phyloP scores from a whole-genome alignment of 2,329 filamentous ascomycete genomes.

The Diaporthe citrichinensis region DNA sequence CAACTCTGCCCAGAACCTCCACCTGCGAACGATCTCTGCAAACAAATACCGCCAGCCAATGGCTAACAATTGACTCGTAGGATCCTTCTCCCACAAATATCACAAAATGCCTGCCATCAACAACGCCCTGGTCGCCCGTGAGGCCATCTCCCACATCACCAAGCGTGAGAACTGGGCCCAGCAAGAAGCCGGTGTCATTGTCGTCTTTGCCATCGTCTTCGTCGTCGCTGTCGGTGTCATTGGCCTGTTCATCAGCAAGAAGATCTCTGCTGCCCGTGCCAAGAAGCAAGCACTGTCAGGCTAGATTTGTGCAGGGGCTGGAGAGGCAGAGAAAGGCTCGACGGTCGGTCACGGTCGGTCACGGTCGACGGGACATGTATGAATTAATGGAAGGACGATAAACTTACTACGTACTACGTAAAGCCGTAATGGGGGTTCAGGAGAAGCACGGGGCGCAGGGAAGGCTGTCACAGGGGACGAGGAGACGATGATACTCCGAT shows the following conservation, averaged over 20 bases:
- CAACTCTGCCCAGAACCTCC: not conserved
- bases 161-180: constrained; percentile 73
- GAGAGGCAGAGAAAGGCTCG: not conserved
- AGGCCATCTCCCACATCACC: constrained; percentile 57
- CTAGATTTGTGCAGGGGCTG: not conserved
- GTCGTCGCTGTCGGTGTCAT: constrained; percentile 66
- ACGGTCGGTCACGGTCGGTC: constrained; percentile 14
- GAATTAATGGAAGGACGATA: constrained; percentile 36
- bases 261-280: constrained; percentile 48
- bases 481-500: constrained; percentile 42
- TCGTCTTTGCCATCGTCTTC: constrained; percentile 74
- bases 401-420: constrained; percentile 40
- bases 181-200: constrained; percentile 70
- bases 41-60: not conserved
- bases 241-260: constrained; percentile 60
- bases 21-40: not conserved
- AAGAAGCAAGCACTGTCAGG: constrained; percentile 29
- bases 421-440: constrained; percentile 38
- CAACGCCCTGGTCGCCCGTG: constrained; percentile 50
- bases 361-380: constrained; percentile 23
- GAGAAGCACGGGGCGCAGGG: not conserved
- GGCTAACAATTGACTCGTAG: constrained; percentile 28
- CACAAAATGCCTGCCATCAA: constrained; percentile 54
- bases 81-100: constrained; percentile 14
- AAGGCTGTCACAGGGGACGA: constrained; percentile 4